phyloP scores from a whole-genome alignment of 1,139 yeast genomes.

The Geotrichum fermentans region DNA sequence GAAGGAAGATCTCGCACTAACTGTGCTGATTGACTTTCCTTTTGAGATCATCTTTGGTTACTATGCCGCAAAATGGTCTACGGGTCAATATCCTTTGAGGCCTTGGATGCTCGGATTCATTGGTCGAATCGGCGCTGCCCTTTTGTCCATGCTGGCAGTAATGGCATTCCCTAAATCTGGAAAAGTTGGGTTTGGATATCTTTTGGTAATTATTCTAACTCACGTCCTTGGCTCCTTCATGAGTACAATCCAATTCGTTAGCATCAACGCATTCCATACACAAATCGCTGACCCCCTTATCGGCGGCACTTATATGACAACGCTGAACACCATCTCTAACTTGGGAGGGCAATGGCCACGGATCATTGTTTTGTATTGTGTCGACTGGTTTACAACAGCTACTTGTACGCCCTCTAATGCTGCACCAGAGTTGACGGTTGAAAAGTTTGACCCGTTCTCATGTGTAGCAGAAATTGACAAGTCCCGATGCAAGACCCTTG shows the following conservation, averaged over 20 bases:
- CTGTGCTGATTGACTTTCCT: constrained; percentile 92
- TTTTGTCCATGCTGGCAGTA: constrained; percentile 69
- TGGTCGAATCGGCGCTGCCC: constrained; percentile 78
- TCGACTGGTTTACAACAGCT: constrained; percentile 70
- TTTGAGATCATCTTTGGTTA: constrained; percentile 93
- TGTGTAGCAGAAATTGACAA: constrained; percentile 45
- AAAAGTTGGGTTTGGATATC: constrained; percentile 49
- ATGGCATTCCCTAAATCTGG: constrained; percentile 64
- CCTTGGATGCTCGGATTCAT: constrained; percentile 91
- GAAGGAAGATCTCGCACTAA: constrained; percentile 87
- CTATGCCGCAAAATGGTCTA: constrained; percentile 93
- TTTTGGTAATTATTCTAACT: constrained; percentile 66
- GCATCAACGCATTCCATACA: constrained; percentile 91
- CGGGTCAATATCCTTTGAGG: constrained; percentile 60
- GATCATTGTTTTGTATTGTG: constrained; percentile 65
- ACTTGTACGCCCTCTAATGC: constrained; percentile 45
- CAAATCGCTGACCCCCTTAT: constrained; percentile 90
- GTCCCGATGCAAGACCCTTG: constrained; percentile 47
- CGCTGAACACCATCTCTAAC: constrained; percentile 84
- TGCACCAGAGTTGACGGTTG: constrained; percentile 21
- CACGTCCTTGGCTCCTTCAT: constrained; percentile 85
- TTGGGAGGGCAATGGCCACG: constrained; percentile 98
- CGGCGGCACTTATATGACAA: constrained; percentile 98
- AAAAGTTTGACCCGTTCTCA: constrained; percentile 36
- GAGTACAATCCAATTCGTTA: constrained; percentile 93